Conservation (phyloP, 208 protist genomes). For the Acanthamoeba lugdunensis region DNA sequence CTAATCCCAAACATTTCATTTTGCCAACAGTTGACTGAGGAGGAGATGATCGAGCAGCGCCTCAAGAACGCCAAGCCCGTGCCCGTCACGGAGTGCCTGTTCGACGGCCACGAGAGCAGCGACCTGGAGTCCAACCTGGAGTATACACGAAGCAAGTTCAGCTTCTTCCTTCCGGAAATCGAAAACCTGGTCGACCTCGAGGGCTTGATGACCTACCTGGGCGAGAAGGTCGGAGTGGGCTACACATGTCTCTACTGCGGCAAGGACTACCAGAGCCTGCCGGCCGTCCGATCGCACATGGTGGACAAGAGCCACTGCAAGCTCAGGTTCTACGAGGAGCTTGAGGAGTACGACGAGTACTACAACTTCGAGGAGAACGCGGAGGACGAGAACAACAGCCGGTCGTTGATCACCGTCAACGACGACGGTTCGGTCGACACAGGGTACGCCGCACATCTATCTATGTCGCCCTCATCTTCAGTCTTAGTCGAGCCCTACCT, state of each 20-base stretch:
- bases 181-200: constrained; percentile 84
- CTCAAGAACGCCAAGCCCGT: constrained; percentile 8
- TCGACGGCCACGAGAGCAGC: constrained; percentile 36
- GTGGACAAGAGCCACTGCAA: constrained; percentile 84
- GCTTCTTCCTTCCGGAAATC: constrained; percentile 88
- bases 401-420: constrained; percentile 2
- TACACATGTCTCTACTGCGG: constrained; percentile 86
- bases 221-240: constrained; percentile 85
- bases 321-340: constrained; percentile 80
- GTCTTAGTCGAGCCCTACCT: background rate
- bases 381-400: background rate
- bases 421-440: constrained; percentile 22
- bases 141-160: constrained; percentile 84
- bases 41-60: constrained; percentile 54
- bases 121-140: constrained; percentile 80
- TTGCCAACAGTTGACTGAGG: constrained; percentile 47
- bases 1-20: background rate
- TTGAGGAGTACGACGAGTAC: constrained; percentile 84
- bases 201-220: constrained; percentile 84
- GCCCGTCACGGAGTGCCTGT: constrained; percentile 56
- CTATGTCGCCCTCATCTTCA: background rate
- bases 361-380: constrained; percentile 84
- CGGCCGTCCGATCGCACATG: constrained; percentile 87
- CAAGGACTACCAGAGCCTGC: constrained; percentile 72
- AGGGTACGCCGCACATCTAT: background rate